These are phyloP conservation scores for Clavariopsis aquatica DNA, from an alignment of 495 filamentous ascomycete species.

Conservation along the genomic window DNA sequence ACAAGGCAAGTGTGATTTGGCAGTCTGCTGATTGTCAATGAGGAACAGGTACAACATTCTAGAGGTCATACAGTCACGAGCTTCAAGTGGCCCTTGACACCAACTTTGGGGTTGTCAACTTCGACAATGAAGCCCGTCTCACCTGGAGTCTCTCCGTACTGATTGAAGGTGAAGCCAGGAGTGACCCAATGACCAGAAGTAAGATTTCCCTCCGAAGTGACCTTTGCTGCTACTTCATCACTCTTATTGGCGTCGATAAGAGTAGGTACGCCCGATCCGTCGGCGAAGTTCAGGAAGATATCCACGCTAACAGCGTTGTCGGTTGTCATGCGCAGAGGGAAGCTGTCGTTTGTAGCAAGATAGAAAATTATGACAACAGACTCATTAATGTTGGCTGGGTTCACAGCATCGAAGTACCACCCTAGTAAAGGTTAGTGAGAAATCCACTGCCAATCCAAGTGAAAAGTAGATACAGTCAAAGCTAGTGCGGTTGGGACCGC, in stretches of 20 bases:
- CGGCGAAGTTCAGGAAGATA: neutral
- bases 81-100: neutral
- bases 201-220: neutral
- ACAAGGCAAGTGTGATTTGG: neutral
- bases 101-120: neutral
- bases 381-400: neutral
- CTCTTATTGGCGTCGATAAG: neutral
- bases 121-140: neutral
- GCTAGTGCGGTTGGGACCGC: neutral
- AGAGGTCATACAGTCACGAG: neutral
- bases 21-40: too few relatives aligned
- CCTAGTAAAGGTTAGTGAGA: too few relatives aligned
- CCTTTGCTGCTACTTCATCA: neutral
- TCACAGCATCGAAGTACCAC: constrained; percentile 3
- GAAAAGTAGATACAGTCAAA: too few relatives aligned
- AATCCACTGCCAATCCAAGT: too few relatives aligned
- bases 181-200: neutral
- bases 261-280: neutral
- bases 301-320: neutral
- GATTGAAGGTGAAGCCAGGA: neutral
- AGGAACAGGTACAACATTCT: too few relatives aligned
- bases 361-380: neutral
- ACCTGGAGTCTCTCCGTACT: neutral
- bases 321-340: neutral
- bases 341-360: neutral